phyloP scores from a whole-genome alignment of 2,329 filamentous ascomycete species.

The Dactylellina parvicollis region DNA sequence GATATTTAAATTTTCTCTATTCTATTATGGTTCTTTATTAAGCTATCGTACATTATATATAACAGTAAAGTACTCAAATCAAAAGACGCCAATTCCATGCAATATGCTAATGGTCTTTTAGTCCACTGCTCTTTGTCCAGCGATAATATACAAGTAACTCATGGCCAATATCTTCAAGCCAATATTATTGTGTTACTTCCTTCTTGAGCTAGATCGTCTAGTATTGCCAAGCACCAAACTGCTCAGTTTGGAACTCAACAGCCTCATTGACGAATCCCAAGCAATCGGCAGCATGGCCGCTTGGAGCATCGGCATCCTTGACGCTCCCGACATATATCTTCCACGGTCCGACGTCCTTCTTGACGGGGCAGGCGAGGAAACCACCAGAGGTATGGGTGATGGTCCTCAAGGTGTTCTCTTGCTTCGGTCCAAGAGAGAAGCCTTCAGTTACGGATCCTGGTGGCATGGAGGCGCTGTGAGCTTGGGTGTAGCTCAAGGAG shows the following conservation, averaged over 20 bases:
- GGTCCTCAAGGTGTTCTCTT: conserved; percentile 35
- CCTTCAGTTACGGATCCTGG: conserved; percentile 65
- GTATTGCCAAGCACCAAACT: conserved; percentile 53
- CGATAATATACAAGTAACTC: too few species aligned
- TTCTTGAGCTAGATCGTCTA: too few species aligned
- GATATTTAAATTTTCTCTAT: too few species aligned
- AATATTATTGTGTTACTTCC: too few species aligned
- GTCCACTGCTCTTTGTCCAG: too few species aligned
- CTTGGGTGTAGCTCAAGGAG: conserved; percentile 68
- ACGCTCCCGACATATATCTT: conserved; percentile 48
- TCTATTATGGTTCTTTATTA: too few species aligned
- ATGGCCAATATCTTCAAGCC: too few species aligned
- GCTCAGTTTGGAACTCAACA: conserved; percentile 31
- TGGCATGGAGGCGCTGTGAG: conserved; percentile 68
- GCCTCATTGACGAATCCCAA: conserved; percentile 39
- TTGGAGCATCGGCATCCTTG: conserved; percentile 28
- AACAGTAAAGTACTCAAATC: too few species aligned
- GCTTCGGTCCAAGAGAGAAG: conserved; percentile 61
- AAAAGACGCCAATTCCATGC: too few species aligned
- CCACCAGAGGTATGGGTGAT: conserved; percentile 31
- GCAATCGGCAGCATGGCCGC: conserved; percentile 37
- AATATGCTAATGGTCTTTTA: too few species aligned
- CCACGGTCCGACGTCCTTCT: conserved; percentile 35
- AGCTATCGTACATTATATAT: too few species aligned
- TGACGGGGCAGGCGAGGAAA: conserved; percentile 41